Conservation (phyloP, 1,284 basidiomycete species). For the Limonomyces culmigenus region DNA sequence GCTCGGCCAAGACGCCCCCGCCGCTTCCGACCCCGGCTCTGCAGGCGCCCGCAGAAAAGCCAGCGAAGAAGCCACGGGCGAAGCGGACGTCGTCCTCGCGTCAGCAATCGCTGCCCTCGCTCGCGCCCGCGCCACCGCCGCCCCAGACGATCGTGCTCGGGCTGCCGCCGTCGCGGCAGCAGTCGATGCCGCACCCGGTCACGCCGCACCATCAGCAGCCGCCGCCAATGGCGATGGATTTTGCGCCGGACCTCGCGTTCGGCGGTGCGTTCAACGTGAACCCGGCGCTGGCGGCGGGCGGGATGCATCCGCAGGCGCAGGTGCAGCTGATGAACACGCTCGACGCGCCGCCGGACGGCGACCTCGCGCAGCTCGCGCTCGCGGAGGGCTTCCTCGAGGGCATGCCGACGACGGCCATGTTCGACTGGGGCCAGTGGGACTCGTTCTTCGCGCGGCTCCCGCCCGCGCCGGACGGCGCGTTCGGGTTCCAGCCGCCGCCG, state of each 20-base stretch:
- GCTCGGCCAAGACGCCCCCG: too few relatives aligned
- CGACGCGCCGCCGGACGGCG: conserved; percentile 22
- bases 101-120: too few relatives aligned
- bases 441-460: conserved; percentile 37
- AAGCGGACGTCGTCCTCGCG: too few relatives aligned
- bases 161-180: neutral
- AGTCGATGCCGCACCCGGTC: neutral
- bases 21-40: too few relatives aligned
- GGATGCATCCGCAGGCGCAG: conserved; percentile 19
- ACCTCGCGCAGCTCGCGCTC: conserved; percentile 41
- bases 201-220: conserved; percentile 5
- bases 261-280: conserved; percentile 37
- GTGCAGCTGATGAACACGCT: conserved; percentile 64
- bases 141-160: neutral
- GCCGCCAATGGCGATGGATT: conserved; percentile 11
- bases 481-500: neutral
- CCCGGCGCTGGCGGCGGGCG: conserved; percentile 24
- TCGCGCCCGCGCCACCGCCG: neutral
- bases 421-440: conserved; percentile 73
- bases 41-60: too few relatives aligned
- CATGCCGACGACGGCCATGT: conserved; percentile 71
- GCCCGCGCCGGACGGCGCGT: conserved; percentile 4
- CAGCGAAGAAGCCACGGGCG: too few relatives aligned
- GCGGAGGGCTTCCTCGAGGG: conserved; percentile 68
- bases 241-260: conserved; percentile 26